phyloP scores from a whole-genome alignment of 176 grass and related monocot genomes.

The Musa troglodytarum region DNA sequence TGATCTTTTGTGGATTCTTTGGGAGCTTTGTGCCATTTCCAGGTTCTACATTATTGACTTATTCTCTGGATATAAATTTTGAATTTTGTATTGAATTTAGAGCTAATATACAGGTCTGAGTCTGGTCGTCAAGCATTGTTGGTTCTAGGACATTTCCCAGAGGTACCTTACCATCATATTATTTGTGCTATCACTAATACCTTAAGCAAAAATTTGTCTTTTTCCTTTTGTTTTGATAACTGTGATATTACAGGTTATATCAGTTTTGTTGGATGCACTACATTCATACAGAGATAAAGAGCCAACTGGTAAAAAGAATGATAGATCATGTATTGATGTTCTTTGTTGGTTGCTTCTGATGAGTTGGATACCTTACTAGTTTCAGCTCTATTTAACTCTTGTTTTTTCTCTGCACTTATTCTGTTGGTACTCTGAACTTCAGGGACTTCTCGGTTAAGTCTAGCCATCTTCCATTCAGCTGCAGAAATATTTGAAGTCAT shows the following conservation, averaged over 20 bases:
- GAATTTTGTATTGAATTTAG: slow-evolving; percentile 21
- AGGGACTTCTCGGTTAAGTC: slow-evolving; percentile 73
- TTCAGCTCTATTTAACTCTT: slow-evolving; percentile 6
- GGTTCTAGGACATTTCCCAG: slow-evolving; percentile 63
- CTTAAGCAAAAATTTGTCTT: neutral
- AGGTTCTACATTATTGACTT: slow-evolving; percentile 40
- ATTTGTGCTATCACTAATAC: neutral
- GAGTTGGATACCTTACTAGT: slow-evolving; percentile 9
- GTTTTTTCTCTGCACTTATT: slow-evolving; percentile 10
- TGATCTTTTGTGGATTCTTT: slow-evolving; percentile 89
- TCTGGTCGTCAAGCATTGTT: slow-evolving; percentile 87
- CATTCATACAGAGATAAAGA: slow-evolving; percentile 74
- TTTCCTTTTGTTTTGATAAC: neutral
- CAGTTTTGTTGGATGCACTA: slow-evolving; percentile 70
- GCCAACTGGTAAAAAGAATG: slow-evolving; percentile 44
- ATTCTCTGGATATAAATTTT: neutral
- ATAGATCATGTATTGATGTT: slow-evolving; percentile 27
- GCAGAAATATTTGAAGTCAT: slow-evolving; percentile 95
- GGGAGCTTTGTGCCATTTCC: slow-evolving; percentile 95
- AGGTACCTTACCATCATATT: slow-evolving; percentile 36
- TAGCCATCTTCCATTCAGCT: slow-evolving; percentile 88
- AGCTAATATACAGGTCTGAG: slow-evolving; percentile 59
- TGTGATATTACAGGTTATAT: slow-evolving; percentile 52
- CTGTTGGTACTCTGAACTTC: slow-evolving; percentile 6
- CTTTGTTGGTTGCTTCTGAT: slow-evolving; percentile 19